Evolutionary conservation across 257 asterid species (phyloP).

Genomic region (Primulina huaijiensis): DNA sequence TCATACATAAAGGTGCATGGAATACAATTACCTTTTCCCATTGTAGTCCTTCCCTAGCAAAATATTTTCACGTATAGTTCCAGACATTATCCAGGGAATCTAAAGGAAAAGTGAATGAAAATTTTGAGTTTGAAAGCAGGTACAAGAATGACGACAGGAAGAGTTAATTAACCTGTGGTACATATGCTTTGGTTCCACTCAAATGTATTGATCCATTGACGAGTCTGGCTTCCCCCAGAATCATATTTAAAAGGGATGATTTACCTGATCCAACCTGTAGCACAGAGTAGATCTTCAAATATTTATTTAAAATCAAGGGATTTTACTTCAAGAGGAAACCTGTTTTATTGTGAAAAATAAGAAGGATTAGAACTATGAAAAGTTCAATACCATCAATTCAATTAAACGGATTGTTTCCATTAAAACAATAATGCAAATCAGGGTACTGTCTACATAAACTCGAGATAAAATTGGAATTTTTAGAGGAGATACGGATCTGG

Average conservation of each 20-base stretch:
- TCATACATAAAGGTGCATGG: background rate
- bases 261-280: conserved; percentile 95
- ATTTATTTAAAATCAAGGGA: background rate
- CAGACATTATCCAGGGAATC: conserved; percentile 96
- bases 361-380: background rate
- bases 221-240: conserved; percentile 75
- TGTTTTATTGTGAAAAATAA: background rate
- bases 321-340: background rate
- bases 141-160: conserved; percentile 13
- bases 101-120: conserved; percentile 30
- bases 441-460: background rate
- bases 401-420: background rate
- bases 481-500: background rate
- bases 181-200: conserved; percentile 70
- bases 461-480: background rate
- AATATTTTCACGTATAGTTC: conserved; percentile 88
- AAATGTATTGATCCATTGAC: conserved; percentile 50
- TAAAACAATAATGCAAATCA: background rate
- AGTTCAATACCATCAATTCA: background rate
- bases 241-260: conserved; percentile 73
- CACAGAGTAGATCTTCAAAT: conserved; percentile 14
- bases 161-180: conserved; percentile 69
- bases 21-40: conserved; percentile 47
- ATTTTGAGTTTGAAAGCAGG: conserved; percentile 6
- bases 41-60: conserved; percentile 74